Conservation (phyloP, 108 stramenopile genomes). For the Cyclotella kingstonii region DNA sequence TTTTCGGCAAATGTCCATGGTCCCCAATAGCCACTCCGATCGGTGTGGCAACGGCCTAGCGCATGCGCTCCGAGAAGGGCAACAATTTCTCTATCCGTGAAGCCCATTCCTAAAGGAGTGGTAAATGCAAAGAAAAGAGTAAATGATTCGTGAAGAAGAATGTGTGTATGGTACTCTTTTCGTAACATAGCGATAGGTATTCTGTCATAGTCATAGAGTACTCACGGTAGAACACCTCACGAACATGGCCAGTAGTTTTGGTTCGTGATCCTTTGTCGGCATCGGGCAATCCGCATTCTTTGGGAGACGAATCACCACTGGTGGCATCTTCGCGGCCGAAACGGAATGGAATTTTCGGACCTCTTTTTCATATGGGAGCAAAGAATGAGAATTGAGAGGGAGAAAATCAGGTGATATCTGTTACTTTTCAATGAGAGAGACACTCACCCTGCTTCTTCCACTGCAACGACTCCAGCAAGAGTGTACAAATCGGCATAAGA, state of each 20-base stretch:
- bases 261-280: constrained; percentile 83
- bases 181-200: too few relatives aligned
- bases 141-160: too few relatives aligned
- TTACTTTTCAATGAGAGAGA: neutral
- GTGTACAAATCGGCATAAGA: constrained; percentile 95
- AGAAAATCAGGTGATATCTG: neutral
- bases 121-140: too few relatives aligned
- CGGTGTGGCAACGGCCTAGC: constrained; percentile 93
- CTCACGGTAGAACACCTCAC: constrained; percentile 96
- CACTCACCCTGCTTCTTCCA: constrained; percentile 51
- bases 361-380: constrained; percentile 59
- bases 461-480: constrained; percentile 76
- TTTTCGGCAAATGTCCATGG: constrained; percentile 96
- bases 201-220: too few relatives aligned
- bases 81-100: constrained; percentile 92
- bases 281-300: constrained; percentile 86
- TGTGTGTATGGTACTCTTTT: too few relatives aligned
- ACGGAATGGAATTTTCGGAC: constrained; percentile 77
- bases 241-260: constrained; percentile 74
- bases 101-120: constrained; percentile 46
- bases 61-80: constrained; percentile 97
- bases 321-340: constrained; percentile 68
- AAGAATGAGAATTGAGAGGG: too few relatives aligned
- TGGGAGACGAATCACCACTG: constrained; percentile 64
- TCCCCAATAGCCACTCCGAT: constrained; percentile 82